These are phyloP conservation scores for Acanthamoeba lenticulata DNA, from an alignment of 208 protist genomes.

Conservation along the genomic window DNA sequence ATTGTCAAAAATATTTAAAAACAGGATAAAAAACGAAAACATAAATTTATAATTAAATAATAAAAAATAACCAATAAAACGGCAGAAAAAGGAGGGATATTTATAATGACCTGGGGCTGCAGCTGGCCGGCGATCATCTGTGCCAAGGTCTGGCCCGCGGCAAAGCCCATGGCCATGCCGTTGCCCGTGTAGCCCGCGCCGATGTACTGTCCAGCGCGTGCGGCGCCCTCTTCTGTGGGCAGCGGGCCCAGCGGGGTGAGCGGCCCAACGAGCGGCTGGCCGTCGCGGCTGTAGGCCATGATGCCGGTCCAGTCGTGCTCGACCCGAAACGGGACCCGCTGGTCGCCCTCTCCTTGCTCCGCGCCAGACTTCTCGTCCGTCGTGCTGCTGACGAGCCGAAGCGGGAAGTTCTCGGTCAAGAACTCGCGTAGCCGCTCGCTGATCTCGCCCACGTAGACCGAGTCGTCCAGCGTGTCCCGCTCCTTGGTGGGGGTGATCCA, in stretches of 20 bases:
- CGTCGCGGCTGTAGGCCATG: slow-evolving; percentile 30
- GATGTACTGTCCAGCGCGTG: not conserved
- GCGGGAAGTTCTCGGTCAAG: not conserved
- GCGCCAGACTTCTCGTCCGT: not conserved
- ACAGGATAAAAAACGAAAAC: too few species aligned
- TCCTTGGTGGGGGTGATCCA: slow-evolving; percentile 57
- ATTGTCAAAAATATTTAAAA: too few species aligned
- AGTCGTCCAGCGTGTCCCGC: slow-evolving; percentile 4
- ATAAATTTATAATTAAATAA: too few species aligned
- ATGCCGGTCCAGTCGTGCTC: slow-evolving; percentile 54
- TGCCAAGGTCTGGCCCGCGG: not conserved
- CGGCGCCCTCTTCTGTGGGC: too few species aligned
- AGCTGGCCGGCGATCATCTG: not conserved
- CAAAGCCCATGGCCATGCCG: slow-evolving; percentile 11
- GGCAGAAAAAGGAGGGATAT: too few species aligned
- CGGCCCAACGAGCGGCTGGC: not conserved
- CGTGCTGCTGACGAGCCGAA: not conserved
- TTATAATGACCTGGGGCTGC: not conserved
- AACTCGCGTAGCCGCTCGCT: slow-evolving; percentile 27
- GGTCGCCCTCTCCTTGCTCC: not conserved
- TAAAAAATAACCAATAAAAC: too few species aligned
- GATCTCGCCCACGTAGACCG: not conserved
- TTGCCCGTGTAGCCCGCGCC: slow-evolving; percentile 26
- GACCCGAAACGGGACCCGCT: not conserved
- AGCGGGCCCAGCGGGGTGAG: not conserved